Evolutionary conservation across 2,329 filamentous ascomycete species (phyloP), one percentile per base, ranked within the genome.

Genomic region (Fusarium mexicanum): DNA sequence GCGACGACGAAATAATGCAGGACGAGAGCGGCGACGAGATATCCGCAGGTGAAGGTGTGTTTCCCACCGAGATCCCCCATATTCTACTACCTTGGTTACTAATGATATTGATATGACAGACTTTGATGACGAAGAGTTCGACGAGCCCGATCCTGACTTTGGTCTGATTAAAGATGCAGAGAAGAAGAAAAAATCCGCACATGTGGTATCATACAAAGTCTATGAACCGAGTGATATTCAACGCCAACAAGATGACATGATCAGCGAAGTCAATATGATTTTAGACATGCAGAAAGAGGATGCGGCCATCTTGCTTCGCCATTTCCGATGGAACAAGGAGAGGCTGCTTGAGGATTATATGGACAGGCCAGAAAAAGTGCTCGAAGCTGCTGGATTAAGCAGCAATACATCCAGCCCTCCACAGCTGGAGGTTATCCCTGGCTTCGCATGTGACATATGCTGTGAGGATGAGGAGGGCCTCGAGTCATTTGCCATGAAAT

Each of bases 321-420:
- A 96, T 83, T 94, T 94, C 77, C 90, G 95, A 79, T 99, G 96
- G 96, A 98, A 98, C 83, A 96, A 98, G 82, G 96, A 99, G 81
- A 91, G 94, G 44, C 83, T 99, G 76, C 95, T 98, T 65, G 96
- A 99, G 79, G 92, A 94, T 73, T 98, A 98, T 83, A 98, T 99
- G 95, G 96, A 99, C 74, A 90, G 90, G 58, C 91, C 93, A 8
- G 91, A 93, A 67, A 90, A 92, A 79, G 90, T 96, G 5, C 85
- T 98, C 40, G 95, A 98, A 78, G 91, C 91, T 69, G 95, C 96
- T 20, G 96, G 96, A 2, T 85, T 99, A 37, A 92, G 92, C 41
- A 89, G 91, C 62, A 90, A 87, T 69, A 86, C 89, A n/a, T 84
- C 85, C 4, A 85, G 85, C 17, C 87, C 88, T 17, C 93, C 94